Base-by-base conservation (phyloP, 1,284 basidiomycete genomes). In the Tylopilus sp. region DNA sequence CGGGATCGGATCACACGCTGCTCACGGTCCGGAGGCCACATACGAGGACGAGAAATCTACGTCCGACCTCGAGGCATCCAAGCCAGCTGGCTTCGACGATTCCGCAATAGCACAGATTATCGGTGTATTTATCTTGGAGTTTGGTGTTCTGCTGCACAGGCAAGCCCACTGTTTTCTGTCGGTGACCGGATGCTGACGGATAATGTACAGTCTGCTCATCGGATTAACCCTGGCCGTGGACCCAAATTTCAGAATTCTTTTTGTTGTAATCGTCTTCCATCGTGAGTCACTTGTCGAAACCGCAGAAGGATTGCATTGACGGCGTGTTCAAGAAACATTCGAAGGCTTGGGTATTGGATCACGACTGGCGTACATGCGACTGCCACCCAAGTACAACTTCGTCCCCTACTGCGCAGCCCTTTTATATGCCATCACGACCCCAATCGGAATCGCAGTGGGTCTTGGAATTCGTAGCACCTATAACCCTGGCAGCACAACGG, bases 201-300 rank as follows among this genome's bases (percentile, higher is more conserved):
- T 6, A 9, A 34, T 12, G 23, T 28, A 19, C 41, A 84, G 84
- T 61, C 65, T 97, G 36, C 79, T 99, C 56, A 93, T 99, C 58
- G 96, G 96, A 1, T 73, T 99, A 21, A 98, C 96, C 0, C 82
- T 99, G 40, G 94, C 93, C 18, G 92, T 96, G 29, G 82, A 89
- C 60, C 70, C 79, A 23, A 66, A 81, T 41, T 98, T 99, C 71
- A 88, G 80, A 55, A 71, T 89, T 11, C 81, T 99, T 18, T 95
- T 98, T 65, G 74, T 94, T 53, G 95, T 98, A 51, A 72, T 98
- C 56, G 74, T 96, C 63, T 97, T 95, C 71, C 92, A 94, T 64
- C 91, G 89, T 91, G 57, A 57, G 77, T 71, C 15, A 18, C 9
- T 9, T 13, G 13, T 42, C 26, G 11, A 51, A 41, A 6, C 35